phyloP scores from a whole-genome alignment of 345 rosid species.

The Xanthoceras sorbifolium region DNA sequence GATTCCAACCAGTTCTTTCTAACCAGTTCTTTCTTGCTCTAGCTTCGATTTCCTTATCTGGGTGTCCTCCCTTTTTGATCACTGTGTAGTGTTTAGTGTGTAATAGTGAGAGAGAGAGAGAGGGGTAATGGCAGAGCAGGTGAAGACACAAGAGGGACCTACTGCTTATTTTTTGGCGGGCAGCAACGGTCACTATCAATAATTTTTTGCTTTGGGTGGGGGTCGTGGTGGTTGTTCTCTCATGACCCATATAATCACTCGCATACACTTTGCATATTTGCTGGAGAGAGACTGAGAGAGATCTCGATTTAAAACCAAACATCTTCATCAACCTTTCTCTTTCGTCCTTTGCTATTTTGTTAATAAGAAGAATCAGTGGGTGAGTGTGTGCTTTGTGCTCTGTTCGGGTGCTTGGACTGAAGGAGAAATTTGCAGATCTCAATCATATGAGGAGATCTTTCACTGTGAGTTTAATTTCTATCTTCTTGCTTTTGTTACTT shows the following conservation, averaged over 20 bases:
- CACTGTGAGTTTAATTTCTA: constrained; percentile 52
- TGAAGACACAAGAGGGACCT: constrained; percentile 64
- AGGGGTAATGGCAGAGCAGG: constrained; percentile 42
- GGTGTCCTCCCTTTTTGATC: constrained; percentile 17
- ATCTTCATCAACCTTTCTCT: constrained; percentile 29
- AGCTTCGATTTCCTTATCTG: constrained; percentile 20
- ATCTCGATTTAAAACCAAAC: constrained; percentile 29
- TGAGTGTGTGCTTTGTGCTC: constrained; percentile 5
- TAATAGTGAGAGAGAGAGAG: constrained; percentile 19
- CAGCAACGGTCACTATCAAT: constrained; percentile 80
- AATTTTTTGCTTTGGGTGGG: constrained; percentile 53
- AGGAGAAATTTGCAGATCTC: constrained; percentile 52
- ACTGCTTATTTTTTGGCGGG: constrained; percentile 74
- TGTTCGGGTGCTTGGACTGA: constrained; percentile 27
- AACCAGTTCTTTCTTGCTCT: constrained; percentile 1
- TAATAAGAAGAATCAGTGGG: constrained; percentile 20
- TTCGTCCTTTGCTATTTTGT: constrained; percentile 19
- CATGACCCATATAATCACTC: constrained; percentile 55
- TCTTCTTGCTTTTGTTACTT: not conserved
- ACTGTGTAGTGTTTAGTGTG: constrained; percentile 4
- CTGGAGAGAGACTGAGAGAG: constrained; percentile 32
- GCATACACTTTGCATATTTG: constrained; percentile 31
- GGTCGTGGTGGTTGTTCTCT: constrained; percentile 52
- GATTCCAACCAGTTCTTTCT: constrained; percentile 37
- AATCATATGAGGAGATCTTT: constrained; percentile 86